Base-by-base conservation (phyloP, 306 rosid species). In the Cucurbita maxima region DNA sequence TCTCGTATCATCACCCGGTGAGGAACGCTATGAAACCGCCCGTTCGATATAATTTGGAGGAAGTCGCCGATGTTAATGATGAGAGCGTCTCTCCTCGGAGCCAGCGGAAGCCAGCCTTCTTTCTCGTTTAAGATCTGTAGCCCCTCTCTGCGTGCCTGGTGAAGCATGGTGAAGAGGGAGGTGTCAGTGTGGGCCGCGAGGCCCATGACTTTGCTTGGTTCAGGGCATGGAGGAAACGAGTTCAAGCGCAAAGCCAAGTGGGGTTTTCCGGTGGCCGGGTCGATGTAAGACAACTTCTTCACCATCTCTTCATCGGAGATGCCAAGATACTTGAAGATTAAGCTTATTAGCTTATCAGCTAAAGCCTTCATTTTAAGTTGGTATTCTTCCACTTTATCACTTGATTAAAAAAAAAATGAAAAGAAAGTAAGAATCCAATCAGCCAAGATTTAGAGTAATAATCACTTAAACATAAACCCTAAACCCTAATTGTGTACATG, bases 111-210 rank as follows among this genome's bases (percentile, higher is more conserved):
- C 91, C 95, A 88, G 36, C 81, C 79, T 10, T 40, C 10, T 0
- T 50, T 80, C 0, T 83, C 82, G 58, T 19, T 1, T 2, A 50
- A 57, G 43, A 86, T 70, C 47, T 84, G 82, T 54, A 86, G 79
- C 10, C 91, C 95, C 0, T 13, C n/a, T 4, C 37, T 58, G 34
- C 2, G 20, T 4, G 73, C 53, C 64, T 83, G 91, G 75, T 76
- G 16, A 1, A 86, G 52, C 41, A 86, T 30, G 38, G 95, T 88
- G 53, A 86, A 67, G 20, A 86, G 1, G 3, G 91, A 84, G 8
- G 91, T 76, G 83, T 86, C 91, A 0, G 86, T 83, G 36, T 84
- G 91, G 38, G 88, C 80, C 40, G 85, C 86, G 25, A 88, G 10
- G 76, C 95, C 95, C 82, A 86, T 78, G 50, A 82, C 88, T 16